Conservation (phyloP, 2,329 filamentous ascomycete species). For the Penicillium sp. region DNA sequence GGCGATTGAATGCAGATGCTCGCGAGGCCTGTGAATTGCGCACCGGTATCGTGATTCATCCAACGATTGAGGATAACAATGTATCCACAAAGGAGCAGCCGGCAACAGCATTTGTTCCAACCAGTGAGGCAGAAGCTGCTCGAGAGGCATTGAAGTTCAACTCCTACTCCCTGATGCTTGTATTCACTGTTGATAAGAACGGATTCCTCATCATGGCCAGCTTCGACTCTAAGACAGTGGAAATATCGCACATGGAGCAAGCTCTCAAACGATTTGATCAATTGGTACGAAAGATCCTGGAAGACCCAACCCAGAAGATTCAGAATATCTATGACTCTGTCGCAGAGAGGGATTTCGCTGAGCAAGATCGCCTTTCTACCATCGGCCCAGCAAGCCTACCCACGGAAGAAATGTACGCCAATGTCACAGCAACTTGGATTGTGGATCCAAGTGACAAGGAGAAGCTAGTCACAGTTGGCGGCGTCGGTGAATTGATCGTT, state of each 20-base stretch:
- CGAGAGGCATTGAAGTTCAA: slow-evolving; percentile 60
- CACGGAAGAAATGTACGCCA: background rate
- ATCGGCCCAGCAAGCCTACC: slow-evolving; percentile 1
- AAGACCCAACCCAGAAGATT: background rate
- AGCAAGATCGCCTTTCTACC: background rate
- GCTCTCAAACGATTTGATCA: slow-evolving; percentile 51
- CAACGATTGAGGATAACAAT: slow-evolving; percentile 14
- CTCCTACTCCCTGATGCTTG: slow-evolving; percentile 63
- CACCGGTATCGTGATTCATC: slow-evolving; percentile 22
- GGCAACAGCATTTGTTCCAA: slow-evolving; percentile 57
- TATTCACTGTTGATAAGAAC: slow-evolving; percentile 59
- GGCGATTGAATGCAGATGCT: slow-evolving; percentile 51
- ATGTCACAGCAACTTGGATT: slow-evolving; percentile 4
- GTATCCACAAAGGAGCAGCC: slow-evolving; percentile 29
- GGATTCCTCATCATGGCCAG: slow-evolving; percentile 65
- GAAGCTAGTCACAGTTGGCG: background rate
- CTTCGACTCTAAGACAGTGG: slow-evolving; percentile 61
- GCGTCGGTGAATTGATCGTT: slow-evolving; percentile 1
- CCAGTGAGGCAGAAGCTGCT: slow-evolving; percentile 59
- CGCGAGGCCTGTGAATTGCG: slow-evolving; percentile 43
- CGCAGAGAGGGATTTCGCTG: background rate
- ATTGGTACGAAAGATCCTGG: slow-evolving; percentile 2
- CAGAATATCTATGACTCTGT: slow-evolving; percentile 1
- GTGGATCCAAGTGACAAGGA: background rate
- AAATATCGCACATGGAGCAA: slow-evolving; percentile 51